These are phyloP conservation scores for Colletotrichum sp. DNA, from an alignment of 2,329 filamentous ascomycete genomes.

Conservation along the genomic window DNA sequence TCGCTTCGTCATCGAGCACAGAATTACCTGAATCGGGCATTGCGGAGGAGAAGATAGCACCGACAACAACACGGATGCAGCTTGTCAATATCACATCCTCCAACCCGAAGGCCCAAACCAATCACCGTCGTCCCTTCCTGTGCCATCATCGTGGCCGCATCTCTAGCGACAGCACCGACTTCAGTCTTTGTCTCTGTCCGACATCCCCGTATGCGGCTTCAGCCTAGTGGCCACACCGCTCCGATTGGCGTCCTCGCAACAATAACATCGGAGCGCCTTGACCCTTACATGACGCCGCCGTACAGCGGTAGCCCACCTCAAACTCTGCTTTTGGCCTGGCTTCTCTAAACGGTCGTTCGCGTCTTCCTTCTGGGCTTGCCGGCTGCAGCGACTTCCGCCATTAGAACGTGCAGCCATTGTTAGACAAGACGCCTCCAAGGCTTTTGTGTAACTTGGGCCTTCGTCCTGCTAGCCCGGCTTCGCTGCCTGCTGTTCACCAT, in stretches of 20 bases:
- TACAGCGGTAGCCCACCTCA: not conserved
- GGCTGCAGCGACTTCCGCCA: not conserved
- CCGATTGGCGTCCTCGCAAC: not conserved
- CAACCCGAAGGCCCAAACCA: not conserved
- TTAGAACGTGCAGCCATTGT: not conserved
- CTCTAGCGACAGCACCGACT: not conserved
- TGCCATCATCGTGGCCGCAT: not conserved
- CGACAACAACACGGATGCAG: not conserved
- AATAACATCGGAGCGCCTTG: not conserved
- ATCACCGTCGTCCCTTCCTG: not conserved
- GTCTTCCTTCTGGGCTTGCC: not conserved
- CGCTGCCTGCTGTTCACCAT: not conserved
- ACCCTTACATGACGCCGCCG: conserved; percentile 3
- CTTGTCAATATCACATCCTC: not conserved
- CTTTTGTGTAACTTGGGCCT: not conserved
- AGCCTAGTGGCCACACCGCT: not conserved
- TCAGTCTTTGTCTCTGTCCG: not conserved
- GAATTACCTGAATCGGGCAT: not conserved
- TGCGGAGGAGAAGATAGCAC: not conserved
- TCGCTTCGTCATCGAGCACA: not conserved
- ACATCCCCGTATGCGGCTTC: not conserved
- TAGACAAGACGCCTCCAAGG: not conserved
- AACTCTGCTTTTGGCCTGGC: not conserved
- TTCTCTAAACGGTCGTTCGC: not conserved
- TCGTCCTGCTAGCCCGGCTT: not conserved